Evolutionary conservation across 192 early-diverging fungal genomes (phyloP), one percentile per base, ranked within the genome.

Genomic region (Backusella parvicylindrica): DNA sequence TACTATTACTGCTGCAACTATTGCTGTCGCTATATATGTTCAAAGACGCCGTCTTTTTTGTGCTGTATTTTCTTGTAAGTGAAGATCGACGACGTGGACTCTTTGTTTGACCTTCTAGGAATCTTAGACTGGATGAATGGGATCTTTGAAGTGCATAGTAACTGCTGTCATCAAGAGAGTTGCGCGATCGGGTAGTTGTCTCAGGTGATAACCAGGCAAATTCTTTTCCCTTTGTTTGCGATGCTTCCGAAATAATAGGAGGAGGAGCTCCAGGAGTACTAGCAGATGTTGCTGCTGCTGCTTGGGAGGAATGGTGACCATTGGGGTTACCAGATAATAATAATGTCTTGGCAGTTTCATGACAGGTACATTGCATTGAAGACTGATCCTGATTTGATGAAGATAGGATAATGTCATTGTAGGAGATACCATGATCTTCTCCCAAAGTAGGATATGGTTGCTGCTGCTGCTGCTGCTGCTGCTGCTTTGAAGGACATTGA

Each of bases 401-500:
- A 28, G 64, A 33, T 31, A 30, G 41, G 26, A 70, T 70, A 30
- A 70, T 28, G 13, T 47, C 68, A 9, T 23, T 41, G 40, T 70
- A 70, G 6, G 68, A 41, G 12, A 43, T 41, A 47, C 68, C 68
- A 23, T 70, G 23, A 30, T 70, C 68, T 70, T 70, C 68, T 30
- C 8, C 33, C 35, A 68, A 68, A 60, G 53, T 12, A 28, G 53
- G 53, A 60, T 60, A 60, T 0, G 53, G 53, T 8, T 41, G 40
- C 33, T 35, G 33, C 43, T 47, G 8, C 16, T 66, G 38, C 31
- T 68, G 53, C 2, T 41, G 40, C 33, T 35, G 33, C 43, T 47
- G 8, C 16, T 66, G 38, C 31, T 68, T 69, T 41, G 49, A 69
- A 33, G 67, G 66, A 30, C 74, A 75, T n/a, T 68, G 66, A 69